Evolutionary conservation across 257 asterid species (phyloP).

Genomic region (Gynochthodes officinalis): DNA sequence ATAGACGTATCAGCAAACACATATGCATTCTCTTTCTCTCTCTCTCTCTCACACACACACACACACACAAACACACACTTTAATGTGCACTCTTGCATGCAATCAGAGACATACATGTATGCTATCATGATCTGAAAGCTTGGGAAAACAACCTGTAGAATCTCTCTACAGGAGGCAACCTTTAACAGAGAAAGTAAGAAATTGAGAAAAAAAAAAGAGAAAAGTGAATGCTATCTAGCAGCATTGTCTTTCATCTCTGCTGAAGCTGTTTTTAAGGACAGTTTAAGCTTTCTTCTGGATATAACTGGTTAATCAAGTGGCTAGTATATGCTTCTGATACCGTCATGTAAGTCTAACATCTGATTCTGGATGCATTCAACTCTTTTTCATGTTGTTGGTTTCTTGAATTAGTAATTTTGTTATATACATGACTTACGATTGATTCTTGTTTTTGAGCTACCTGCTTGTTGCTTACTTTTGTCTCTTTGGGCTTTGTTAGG

Average conservation of each 20-base stretch:
- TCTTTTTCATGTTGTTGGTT: background rate
- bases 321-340: background rate
- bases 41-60: background rate
- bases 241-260: background rate
- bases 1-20: background rate
- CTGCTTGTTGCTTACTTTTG: background rate
- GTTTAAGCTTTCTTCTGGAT: too few relatives aligned
- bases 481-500: conserved; percentile 43
- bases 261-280: background rate
- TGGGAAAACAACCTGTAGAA: background rate
- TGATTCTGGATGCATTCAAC: background rate
- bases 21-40: background rate
- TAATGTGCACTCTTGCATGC: background rate
- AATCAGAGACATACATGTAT: background rate
- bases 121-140: background rate
- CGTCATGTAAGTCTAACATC: background rate
- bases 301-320: background rate
- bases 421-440: background rate
- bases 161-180: background rate
- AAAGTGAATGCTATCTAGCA: background rate
- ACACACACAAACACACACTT: background rate
- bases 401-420: background rate
- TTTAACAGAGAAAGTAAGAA: background rate
- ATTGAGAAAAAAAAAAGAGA: background rate
- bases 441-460: background rate